These are phyloP conservation scores for Leucogyrophana mollusca DNA, from an alignment of 768 basidiomycete species.

Conservation along the genomic window DNA sequence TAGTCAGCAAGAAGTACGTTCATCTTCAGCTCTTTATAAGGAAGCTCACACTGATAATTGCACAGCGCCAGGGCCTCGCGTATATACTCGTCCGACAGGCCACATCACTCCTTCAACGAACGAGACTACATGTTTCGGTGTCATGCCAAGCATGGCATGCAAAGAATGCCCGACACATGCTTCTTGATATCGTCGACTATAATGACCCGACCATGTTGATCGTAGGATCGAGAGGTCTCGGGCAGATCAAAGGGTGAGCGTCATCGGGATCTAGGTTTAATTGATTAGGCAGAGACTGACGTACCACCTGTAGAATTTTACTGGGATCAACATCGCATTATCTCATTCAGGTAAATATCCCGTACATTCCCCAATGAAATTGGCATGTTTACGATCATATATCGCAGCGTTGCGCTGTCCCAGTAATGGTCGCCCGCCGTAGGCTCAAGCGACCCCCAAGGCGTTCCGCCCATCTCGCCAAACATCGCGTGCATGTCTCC, in stretches of 20 bases:
- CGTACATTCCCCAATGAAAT: too few species aligned
- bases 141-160: conserved; percentile 96
- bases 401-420: conserved; percentile 85
- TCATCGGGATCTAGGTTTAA: not conserved
- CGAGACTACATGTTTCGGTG: conserved; percentile 81
- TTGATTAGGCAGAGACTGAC: not conserved
- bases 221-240: conserved; percentile 89
- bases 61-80: conserved; percentile 82
- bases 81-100: conserved; percentile 90
- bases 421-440: conserved; percentile 95
- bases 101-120: conserved; percentile 87
- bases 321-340: conserved; percentile 96
- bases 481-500: conserved; percentile 78
- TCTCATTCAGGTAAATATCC: conserved; percentile 67
- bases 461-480: conserved; percentile 76
- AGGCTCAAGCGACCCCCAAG: conserved; percentile 85
- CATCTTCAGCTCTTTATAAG: not conserved
- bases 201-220: conserved; percentile 89
- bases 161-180: conserved; percentile 90
- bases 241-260: conserved; percentile 82
- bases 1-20: conserved; percentile 85
- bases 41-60: conserved; percentile 4
- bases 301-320: conserved; percentile 58
- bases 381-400: too few species aligned
- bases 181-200: conserved; percentile 88